Evolutionary conservation across 306 rosid genomes (phyloP).

Genomic region (Crotalaria pallida): DNA sequence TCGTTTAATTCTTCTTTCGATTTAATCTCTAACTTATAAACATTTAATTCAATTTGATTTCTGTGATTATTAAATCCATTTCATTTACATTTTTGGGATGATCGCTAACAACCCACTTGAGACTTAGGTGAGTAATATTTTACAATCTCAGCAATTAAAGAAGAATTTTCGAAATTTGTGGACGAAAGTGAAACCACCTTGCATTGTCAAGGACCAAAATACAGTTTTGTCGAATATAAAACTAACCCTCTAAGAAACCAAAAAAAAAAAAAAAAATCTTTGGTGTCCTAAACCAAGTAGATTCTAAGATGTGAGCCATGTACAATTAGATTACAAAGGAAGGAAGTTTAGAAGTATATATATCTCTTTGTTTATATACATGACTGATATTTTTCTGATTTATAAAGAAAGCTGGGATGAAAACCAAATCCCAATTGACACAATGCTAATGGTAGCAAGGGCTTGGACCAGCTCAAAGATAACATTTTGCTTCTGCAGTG

Average conservation of each 20-base stretch:
- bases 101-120: too few relatives aligned
- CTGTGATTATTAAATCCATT: too few relatives aligned
- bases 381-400: slow-evolving; percentile 27
- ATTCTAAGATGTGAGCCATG: slow-evolving; percentile 37
- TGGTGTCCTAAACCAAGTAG: slow-evolving; percentile 30
- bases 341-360: slow-evolving; percentile 24
- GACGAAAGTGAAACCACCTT: too few relatives aligned
- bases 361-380: slow-evolving; percentile 51
- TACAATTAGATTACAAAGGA: slow-evolving; percentile 37
- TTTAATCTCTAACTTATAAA: too few relatives aligned
- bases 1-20: too few relatives aligned
- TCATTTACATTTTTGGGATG: too few relatives aligned
- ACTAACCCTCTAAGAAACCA: background rate
- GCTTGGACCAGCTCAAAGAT: slow-evolving; percentile 63
- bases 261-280: background rate
- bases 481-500: slow-evolving; percentile 44
- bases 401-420: slow-evolving; percentile 49
- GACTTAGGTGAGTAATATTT: too few relatives aligned
- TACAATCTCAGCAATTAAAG: too few relatives aligned
- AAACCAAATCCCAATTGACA: slow-evolving; percentile 80
- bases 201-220: too few relatives aligned
- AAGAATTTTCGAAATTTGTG: too few relatives aligned
- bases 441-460: slow-evolving; percentile 65
- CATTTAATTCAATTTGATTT: too few relatives aligned
- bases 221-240: too few relatives aligned